Evolutionary conservation across 2,329 filamentous ascomycete genomes (phyloP).

Genomic region (Pseudogymnoascus sp.): DNA sequence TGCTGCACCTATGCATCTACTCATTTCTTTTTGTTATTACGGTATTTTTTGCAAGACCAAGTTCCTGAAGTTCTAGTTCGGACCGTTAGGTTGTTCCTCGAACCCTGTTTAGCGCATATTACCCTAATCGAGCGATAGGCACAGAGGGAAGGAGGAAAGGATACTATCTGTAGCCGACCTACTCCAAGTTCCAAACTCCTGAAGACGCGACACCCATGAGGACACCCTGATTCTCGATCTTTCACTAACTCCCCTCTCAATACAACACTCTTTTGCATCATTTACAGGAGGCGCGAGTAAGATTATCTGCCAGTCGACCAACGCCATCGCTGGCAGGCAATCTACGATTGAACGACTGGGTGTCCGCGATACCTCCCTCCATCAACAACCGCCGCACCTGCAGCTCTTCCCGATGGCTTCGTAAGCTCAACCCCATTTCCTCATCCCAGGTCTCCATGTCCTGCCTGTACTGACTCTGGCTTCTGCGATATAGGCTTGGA

Average conservation of each 20-base stretch:
- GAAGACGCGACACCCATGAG: constrained; percentile 6
- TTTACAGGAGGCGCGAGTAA: constrained; percentile 6
- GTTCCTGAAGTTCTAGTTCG: not conserved
- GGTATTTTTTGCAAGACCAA: not conserved
- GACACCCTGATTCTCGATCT: not conserved
- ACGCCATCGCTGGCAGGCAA: constrained; percentile 7
- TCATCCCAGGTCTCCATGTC: not conserved
- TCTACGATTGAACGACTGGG: constrained; percentile 8
- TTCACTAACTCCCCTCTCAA: constrained; percentile 5
- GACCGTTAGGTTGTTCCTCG: constrained; percentile 5
- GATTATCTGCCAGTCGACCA: constrained; percentile 4
- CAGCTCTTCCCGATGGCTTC: constrained; percentile 8
- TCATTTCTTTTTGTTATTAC: constrained; percentile 1
- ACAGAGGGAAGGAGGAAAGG: constrained; percentile 7
- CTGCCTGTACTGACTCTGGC: not conserved
- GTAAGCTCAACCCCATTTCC: constrained; percentile 6
- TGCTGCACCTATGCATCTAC: not conserved
- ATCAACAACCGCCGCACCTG: constrained; percentile 1
- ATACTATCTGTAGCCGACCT: constrained; percentile 5
- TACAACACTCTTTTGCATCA: constrained; percentile 8
- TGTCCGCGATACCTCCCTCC: constrained; percentile 6
- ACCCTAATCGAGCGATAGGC: constrained; percentile 6
- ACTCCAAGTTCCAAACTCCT: constrained; percentile 6
- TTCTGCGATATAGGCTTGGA: constrained; percentile 24
- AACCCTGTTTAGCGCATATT: constrained; percentile 4